Evolutionary conservation across 352 stramenopile species (phyloP).

Genomic region (Phytopythium litorale): DNA sequence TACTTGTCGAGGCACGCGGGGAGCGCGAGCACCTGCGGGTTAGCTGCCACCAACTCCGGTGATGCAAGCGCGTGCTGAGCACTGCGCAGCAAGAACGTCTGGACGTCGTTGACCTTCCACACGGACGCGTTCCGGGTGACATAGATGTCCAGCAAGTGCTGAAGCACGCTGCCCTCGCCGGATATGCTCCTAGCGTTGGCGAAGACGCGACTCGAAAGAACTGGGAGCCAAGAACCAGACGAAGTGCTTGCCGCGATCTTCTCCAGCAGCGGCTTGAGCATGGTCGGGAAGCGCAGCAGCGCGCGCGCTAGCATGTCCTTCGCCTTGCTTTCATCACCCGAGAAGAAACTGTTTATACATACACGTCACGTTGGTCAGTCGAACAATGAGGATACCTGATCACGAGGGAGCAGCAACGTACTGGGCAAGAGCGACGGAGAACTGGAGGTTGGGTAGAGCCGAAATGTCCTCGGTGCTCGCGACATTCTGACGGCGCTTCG

Average conservation of each 20-base stretch:
- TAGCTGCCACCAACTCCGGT: constrained; percentile 37
- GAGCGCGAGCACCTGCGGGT: constrained; percentile 56
- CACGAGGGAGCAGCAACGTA: constrained; percentile 18
- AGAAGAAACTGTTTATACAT: constrained; percentile 41
- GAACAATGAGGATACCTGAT: background rate
- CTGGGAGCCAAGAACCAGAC: constrained; percentile 70
- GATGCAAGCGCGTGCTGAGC: constrained; percentile 64
- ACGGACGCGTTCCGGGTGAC: constrained; percentile 69
- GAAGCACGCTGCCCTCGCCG: constrained; percentile 46
- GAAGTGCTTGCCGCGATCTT: constrained; percentile 69
- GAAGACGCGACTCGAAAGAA: constrained; percentile 74
- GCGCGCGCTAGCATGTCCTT: constrained; percentile 57
- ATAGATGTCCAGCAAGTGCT: constrained; percentile 82
- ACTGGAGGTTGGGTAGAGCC: constrained; percentile 65
- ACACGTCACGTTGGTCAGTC: background rate
- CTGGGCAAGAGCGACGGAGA: constrained; percentile 72
- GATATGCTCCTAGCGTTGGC: constrained; percentile 63
- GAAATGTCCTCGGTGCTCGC: constrained; percentile 29
- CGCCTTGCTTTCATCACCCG: constrained; percentile 52
- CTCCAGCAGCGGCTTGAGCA: constrained; percentile 70
- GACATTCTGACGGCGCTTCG: constrained; percentile 8
- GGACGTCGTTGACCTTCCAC: constrained; percentile 82
- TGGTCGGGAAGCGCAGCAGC: constrained; percentile 60
- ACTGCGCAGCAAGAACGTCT: constrained; percentile 59
- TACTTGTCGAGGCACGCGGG: constrained; percentile 68